Percentiles rank a stretch among this genome's conserved stretches.
These are phyloP conservation scores for Primulina huaijiensis DNA, from an alignment of 257 asterid species.

Conservation along the genomic window DNA sequence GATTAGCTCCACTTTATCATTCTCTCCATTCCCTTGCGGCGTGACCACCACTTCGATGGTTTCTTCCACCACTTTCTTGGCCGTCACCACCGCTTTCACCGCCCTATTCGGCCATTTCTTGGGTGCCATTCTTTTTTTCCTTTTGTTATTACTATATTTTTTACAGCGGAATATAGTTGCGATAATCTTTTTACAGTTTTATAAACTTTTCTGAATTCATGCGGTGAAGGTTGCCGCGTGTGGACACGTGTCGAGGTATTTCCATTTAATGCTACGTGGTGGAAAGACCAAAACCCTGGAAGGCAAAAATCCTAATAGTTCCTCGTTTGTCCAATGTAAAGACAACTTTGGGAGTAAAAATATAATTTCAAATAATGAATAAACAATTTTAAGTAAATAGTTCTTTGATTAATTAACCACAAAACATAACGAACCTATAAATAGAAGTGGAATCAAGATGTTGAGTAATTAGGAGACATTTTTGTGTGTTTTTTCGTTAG, in stretches of 20 bases:
- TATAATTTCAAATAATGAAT: no score
- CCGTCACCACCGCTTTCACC: slow-evolving; percentile 43
- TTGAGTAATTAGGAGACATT: no score
- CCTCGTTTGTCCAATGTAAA: no score
- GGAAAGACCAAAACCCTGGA: not conserved
- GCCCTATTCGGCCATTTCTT: slow-evolving; percentile 41
- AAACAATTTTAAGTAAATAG: no score
- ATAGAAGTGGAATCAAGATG: no score
- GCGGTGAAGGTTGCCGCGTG: not conserved
- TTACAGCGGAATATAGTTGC: no score
- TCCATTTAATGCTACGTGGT: not conserved
- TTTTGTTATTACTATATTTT: no score
- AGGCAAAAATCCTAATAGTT: not conserved
- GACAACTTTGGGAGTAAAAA: no score
- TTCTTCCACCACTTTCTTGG: slow-evolving; percentile 61
- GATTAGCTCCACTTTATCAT: slow-evolving; percentile 17
- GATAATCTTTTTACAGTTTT: no score
- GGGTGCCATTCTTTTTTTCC: slow-evolving; percentile 46
- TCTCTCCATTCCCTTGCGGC: slow-evolving; percentile 7
- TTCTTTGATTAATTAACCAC: no score
- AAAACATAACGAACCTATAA: no score
- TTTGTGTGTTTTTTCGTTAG: no score
- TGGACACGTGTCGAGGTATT: not conserved
- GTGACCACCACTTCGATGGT: slow-evolving; percentile 51
- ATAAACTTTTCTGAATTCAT: not conserved